Evolutionary conservation across 495 filamentous ascomycete genomes (phyloP).

Genomic region (Daldinia caldariorum): DNA sequence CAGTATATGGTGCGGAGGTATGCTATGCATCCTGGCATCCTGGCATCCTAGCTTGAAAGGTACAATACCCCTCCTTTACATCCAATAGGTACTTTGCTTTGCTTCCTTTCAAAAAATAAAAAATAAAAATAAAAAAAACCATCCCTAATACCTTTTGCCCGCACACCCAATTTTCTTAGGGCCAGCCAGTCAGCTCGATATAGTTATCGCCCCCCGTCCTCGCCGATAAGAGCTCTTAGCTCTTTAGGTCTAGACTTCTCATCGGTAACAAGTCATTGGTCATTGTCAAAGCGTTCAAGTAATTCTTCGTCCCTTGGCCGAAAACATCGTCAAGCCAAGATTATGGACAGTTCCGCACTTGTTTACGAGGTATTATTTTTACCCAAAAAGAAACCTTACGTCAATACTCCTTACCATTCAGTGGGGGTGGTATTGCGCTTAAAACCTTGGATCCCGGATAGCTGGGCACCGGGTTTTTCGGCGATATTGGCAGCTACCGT

Average conservation of each 20-base stretch:
- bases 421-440: conserved; percentile 21
- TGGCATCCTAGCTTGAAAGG: no score
- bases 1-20: no score
- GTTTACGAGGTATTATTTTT: neutral
- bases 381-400: conserved; percentile 14
- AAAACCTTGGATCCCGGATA: conserved; percentile 12
- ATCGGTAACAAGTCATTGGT: neutral
- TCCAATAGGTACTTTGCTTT: conserved; percentile 27
- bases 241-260: conserved; percentile 16
- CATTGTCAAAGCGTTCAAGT: conserved; percentile 1
- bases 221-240: conserved; percentile 15
- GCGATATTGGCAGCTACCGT: conserved; percentile 7
- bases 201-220: conserved; percentile 14
- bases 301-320: conserved; percentile 8
- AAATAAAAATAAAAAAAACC: conserved; percentile 3
- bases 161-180: conserved; percentile 11
- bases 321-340: conserved; percentile 22
- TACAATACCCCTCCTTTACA: no score
- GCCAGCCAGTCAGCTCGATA: conserved; percentile 1
- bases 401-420: conserved; percentile 19
- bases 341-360: conserved; percentile 12
- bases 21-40: no score
- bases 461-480: conserved; percentile 21
- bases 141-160: neutral
- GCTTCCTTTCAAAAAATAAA: conserved; percentile 5